phyloP scores from a whole-genome alignment of 768 basidiomycete species.

The Asterophora parasitica region DNA sequence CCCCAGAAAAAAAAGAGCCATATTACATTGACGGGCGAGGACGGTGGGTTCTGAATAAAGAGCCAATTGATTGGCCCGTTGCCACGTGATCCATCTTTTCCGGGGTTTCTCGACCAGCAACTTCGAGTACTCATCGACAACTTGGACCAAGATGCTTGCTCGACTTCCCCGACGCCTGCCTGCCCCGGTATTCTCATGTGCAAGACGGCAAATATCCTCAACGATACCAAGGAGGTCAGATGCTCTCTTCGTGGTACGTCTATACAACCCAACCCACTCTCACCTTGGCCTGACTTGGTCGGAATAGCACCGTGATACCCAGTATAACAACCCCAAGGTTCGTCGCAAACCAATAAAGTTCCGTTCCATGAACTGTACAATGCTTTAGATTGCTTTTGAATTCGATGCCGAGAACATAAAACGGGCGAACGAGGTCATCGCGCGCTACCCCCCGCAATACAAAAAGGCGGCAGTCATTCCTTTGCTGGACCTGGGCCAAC shows the following conservation, averaged over 20 bases:
- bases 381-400: conserved; percentile 78
- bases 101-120: conserved; percentile 18
- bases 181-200: conserved; percentile 13
- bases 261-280: conserved; percentile 2
- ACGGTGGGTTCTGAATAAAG: background rate
- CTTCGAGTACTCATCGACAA: conserved; percentile 3
- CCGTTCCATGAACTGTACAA: conserved; percentile 1
- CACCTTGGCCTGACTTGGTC: conserved; percentile 11
- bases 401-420: conserved; percentile 80
- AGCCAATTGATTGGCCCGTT: conserved; percentile 9
- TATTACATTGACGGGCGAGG: too few relatives aligned
- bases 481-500: conserved; percentile 90
- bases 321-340: conserved; percentile 91
- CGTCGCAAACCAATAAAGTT: conserved; percentile 8
- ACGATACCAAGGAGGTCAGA: conserved; percentile 59
- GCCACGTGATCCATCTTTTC: conserved; percentile 18
- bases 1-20: too few relatives aligned
- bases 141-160: conserved; percentile 25
- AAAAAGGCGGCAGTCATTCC: conserved; percentile 99
- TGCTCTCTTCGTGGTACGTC: conserved; percentile 80
- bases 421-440: conserved; percentile 84
- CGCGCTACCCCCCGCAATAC: conserved; percentile 94
- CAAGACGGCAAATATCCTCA: conserved; percentile 36
- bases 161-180: conserved; percentile 29
- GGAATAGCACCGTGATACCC: conserved; percentile 86